A percentile compares a stretch with the other conserved stretches of the same genome.
Conservation (phyloP, 257 asterid genomes). For the Striga asiatica region DNA sequence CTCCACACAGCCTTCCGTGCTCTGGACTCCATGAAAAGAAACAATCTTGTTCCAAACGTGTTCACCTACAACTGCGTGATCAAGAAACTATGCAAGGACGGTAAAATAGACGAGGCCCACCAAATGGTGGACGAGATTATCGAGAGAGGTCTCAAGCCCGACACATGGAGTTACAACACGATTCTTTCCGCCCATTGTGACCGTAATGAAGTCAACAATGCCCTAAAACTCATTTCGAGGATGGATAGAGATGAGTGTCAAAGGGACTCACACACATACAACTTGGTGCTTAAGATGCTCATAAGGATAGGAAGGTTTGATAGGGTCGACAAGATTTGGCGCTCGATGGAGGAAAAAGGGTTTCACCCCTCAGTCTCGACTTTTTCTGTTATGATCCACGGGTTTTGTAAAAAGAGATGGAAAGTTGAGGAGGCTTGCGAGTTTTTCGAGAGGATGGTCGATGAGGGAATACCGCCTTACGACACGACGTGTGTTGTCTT, state of each 20-base stretch:
- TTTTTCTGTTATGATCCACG: slow-evolving; percentile 79
- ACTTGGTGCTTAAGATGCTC: slow-evolving; percentile 83
- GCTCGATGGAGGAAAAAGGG: slow-evolving; percentile 54
- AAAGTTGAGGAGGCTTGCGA: slow-evolving; percentile 67
- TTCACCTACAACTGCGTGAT: slow-evolving; percentile 61
- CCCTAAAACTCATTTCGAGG: slow-evolving; percentile 46
- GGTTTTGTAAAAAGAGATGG: slow-evolving; percentile 64
- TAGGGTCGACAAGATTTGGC: slow-evolving; percentile 59
- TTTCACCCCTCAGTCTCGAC: slow-evolving; percentile 76
- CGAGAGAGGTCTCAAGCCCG: slow-evolving; percentile 37
- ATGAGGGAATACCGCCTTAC: slow-evolving; percentile 85
- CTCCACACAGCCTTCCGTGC: slow-evolving; percentile 53
- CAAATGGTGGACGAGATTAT: slow-evolving; percentile 66
- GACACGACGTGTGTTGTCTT: slow-evolving; percentile 41
- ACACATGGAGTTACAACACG: slow-evolving; percentile 71
- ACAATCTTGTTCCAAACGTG: slow-evolving; percentile 57
- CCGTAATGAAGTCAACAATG: slow-evolving; percentile 59
- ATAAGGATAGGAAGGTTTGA: slow-evolving; percentile 75
- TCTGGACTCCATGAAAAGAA: slow-evolving; percentile 62
- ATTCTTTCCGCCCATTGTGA: slow-evolving; percentile 63
- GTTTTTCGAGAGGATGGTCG: slow-evolving; percentile 77
- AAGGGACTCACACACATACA: slow-evolving; percentile 56
- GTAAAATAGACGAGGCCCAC: slow-evolving; percentile 60
- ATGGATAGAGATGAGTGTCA: slow-evolving; percentile 43
- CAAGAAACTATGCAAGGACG: slow-evolving; percentile 60